Percentiles rank a stretch among this genome's conserved stretches.
Evolutionary conservation across 1,139 yeast genomes (phyloP).

Genomic region (Geotrichum europaeum): DNA sequence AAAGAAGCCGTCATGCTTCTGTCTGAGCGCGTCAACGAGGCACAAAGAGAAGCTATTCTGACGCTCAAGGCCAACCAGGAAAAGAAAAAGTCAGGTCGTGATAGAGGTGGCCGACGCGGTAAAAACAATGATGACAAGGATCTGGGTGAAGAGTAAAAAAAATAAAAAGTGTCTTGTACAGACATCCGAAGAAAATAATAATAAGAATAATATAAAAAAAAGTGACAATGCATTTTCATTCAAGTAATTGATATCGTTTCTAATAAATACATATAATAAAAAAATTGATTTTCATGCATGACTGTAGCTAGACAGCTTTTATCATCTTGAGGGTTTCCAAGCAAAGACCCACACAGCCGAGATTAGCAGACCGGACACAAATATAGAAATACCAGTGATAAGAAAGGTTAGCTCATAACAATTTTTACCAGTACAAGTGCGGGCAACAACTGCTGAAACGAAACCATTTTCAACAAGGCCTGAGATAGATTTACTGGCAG

Average conservation of each 20-base stretch:
- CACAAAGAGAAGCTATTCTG: constrained; percentile 82
- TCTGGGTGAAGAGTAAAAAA: constrained; percentile 15
- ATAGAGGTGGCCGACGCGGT: constrained; percentile 9
- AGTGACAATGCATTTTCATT: background rate
- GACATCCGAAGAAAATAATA: background rate
- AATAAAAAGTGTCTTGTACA: background rate
- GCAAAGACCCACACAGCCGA: constrained; percentile 12
- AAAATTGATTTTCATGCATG: background rate
- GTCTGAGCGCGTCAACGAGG: constrained; percentile 85
- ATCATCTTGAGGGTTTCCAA: constrained; percentile 7
- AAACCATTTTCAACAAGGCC: constrained; percentile 1
- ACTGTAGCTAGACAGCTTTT: background rate
- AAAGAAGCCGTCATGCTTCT: constrained; percentile 71
- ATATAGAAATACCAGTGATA: constrained; percentile 3
- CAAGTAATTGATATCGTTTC: background rate
- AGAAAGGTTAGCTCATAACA: constrained; percentile 23
- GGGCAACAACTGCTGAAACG: constrained; percentile 14
- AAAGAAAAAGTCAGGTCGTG: constrained; percentile 7
- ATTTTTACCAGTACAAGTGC: constrained; percentile 21
- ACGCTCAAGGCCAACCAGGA: constrained; percentile 64
- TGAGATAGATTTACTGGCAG: constrained; percentile 14
- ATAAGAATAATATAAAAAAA: background rate
- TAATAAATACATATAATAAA: background rate
- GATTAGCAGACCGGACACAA: constrained; percentile 1
- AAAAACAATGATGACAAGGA: constrained; percentile 14